Percentiles rank a stretch among this genome's conserved stretches.
These are phyloP conservation scores for Talaromyces sp. DNA, from an alignment of 2,329 filamentous ascomycete genomes.

Conservation along the genomic window DNA sequence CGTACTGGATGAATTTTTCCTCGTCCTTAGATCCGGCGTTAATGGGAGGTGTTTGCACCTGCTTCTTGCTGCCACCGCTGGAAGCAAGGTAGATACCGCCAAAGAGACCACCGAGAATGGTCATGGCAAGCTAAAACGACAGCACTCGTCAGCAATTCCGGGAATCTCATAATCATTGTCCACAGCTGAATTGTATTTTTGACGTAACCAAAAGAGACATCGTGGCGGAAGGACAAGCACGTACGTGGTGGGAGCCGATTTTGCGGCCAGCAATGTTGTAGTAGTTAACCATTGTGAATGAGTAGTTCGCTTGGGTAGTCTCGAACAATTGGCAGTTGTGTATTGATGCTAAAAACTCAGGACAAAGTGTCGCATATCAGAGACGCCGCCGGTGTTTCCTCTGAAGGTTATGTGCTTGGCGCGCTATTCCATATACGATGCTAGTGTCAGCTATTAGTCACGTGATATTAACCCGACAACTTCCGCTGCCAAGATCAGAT, in stretches of 20 bases:
- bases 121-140: conserved; percentile 57
- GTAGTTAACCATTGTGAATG: conserved; percentile 48
- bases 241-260: conserved; percentile 52
- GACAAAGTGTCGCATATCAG: conserved; percentile 1
- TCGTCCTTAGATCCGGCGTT: conserved; percentile 65
- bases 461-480: conserved; percentile 14
- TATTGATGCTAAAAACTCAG: neutral
- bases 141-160: neutral
- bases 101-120: conserved; percentile 52
- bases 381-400: conserved; percentile 9
- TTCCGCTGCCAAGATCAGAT: conserved; percentile 10
- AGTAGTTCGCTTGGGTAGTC: conserved; percentile 21
- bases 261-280: conserved; percentile 52
- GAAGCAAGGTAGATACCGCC: conserved; percentile 46
- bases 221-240: conserved; percentile 25
- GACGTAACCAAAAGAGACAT: conserved; percentile 17
- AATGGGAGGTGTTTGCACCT: conserved; percentile 53
- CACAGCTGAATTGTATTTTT: conserved; percentile 15
- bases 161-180: neutral
- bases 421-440: neutral
- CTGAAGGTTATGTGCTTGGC: conserved; percentile 17
- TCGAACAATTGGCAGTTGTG: conserved; percentile 1
- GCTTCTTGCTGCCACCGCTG: conserved; percentile 44
- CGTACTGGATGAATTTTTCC: conserved; percentile 67
- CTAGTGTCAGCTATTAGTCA: conserved; percentile 13